Base-by-base conservation (phyloP, 257 asterid species). In the Fraxinus excelsior region DNA sequence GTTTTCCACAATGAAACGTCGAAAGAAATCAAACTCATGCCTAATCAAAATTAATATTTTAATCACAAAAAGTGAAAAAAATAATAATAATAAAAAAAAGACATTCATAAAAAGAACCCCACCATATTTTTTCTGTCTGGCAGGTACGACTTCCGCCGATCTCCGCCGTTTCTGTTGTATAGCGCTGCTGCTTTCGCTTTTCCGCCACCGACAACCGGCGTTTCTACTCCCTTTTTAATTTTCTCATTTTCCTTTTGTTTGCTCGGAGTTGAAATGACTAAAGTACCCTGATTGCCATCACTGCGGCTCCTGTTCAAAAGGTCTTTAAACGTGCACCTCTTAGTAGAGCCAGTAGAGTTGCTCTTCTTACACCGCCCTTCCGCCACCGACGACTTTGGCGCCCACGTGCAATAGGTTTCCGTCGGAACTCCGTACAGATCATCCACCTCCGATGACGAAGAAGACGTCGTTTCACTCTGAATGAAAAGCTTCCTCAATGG, bases 381-480 rank as follows among this genome's bases (percentile, higher is more conserved):
- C 77, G 72, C 67, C 75, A 62, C 32, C 28, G 68, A 23, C 7
- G 21, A 10, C 74, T 44, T 71, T 58, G 81, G 90, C 84, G 81
- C 73, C 94, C 94, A 89, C 71, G 84, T 85, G 79, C 94, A 89
- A 82, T 89, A 89, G 23, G 83, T 82, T 13, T 82, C 90, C 74
- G 64, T 78, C 74, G 90, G 84, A 37, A 89, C 74, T 5, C 90
- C 90, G 28, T 81, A 86, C 34, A 89, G 82, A 2, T 86, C 87
- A 46, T 80, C 91, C 19, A 38, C 85, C 40, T 83, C 87, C 74
- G 87, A 87, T 13, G 91, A 82, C 0, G 88, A 88, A 77, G 84
- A 66, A 65, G 91, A 76, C 73, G 84, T 78, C 67, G 79, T 75
- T 29, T 83, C 90, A 46, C 90, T 77, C 82, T 83, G 86, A 0